These are phyloP conservation scores for Corymbia citriodora DNA, from an alignment of 441 rosid genomes.

Conservation along the genomic window DNA sequence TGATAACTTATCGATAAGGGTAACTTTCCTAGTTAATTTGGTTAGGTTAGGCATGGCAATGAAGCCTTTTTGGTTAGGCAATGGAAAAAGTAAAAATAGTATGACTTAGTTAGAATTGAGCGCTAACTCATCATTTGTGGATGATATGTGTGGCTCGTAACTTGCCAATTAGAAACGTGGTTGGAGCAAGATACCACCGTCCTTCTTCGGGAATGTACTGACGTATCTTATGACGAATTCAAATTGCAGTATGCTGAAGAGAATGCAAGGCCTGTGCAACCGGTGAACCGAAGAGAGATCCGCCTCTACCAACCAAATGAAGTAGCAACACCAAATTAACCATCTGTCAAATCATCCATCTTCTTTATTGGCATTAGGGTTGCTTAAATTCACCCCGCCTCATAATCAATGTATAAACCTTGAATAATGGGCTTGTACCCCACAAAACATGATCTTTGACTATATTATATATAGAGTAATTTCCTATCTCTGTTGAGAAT, in stretches of 20 bases:
- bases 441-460: background rate
- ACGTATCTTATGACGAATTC: background rate
- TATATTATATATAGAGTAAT: background rate
- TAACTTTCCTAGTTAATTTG: background rate
- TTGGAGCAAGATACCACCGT: background rate
- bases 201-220: background rate
- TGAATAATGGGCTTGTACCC: background rate
- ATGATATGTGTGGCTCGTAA: background rate
- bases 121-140: background rate
- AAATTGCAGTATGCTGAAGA: constrained; percentile 33
- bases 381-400: background rate
- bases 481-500: too few relatives aligned
- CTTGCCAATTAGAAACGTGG: background rate
- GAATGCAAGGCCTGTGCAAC: constrained; percentile 52
- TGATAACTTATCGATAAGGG: background rate
- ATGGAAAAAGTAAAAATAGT: background rate
- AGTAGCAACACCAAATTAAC: background rate
- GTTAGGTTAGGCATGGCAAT: background rate
- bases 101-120: background rate
- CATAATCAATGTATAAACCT: background rate
- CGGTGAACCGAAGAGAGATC: constrained; percentile 25
- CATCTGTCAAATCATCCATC: background rate
- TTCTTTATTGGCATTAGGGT: background rate
- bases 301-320: background rate
- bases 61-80: background rate